Evolutionary conservation across 192 early-diverging fungal species (phyloP).

Genomic region (Hyaloraphidium curvatum): DNA sequence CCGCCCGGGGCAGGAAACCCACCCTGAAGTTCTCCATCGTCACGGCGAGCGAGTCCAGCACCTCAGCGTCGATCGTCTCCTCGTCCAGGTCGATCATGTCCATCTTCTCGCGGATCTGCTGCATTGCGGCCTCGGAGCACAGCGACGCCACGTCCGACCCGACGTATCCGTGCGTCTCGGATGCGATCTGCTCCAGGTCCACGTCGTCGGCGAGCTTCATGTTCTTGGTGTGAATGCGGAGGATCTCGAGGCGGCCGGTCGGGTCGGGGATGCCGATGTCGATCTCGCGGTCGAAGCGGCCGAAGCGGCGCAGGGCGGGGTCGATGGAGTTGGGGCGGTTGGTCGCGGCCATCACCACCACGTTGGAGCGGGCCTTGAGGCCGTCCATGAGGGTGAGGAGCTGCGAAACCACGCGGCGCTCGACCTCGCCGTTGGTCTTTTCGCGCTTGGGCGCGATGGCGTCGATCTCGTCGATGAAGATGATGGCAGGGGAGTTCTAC

Average conservation of each 20-base stretch:
- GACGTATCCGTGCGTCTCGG: constrained; percentile 94
- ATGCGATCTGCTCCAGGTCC: constrained; percentile 89
- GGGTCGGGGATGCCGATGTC: constrained; percentile 99
- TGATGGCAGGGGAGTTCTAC: constrained; percentile 89
- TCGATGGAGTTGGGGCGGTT: constrained; percentile 98
- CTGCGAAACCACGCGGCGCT: constrained; percentile 96
- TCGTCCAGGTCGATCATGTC: constrained; percentile 94
- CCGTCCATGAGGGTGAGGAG: constrained; percentile 97
- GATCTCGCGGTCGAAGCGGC: constrained; percentile 96
- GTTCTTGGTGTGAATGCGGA: constrained; percentile 98
- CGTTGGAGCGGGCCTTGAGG: constrained; percentile 86
- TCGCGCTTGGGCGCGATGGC: constrained; percentile 99
- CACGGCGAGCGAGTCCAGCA: constrained; percentile 84
- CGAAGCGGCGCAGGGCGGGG: constrained; percentile 93
- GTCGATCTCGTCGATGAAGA: constrained; percentile 99
- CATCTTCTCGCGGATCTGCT: constrained; percentile 99
- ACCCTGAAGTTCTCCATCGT: constrained; percentile 94
- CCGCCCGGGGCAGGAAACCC: constrained; percentile 8
- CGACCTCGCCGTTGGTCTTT: constrained; percentile 97
- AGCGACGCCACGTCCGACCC: constrained; percentile 93
- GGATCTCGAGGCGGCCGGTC: constrained; percentile 91
- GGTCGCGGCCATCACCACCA: constrained; percentile 97
- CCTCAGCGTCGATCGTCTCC: constrained; percentile 93
- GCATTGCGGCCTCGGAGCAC: constrained; percentile 98
- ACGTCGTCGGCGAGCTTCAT: constrained; percentile 97